These are phyloP conservation scores for Boletus rubroflammeus DNA, from an alignment of 768 basidiomycete species.

Conservation along the genomic window DNA sequence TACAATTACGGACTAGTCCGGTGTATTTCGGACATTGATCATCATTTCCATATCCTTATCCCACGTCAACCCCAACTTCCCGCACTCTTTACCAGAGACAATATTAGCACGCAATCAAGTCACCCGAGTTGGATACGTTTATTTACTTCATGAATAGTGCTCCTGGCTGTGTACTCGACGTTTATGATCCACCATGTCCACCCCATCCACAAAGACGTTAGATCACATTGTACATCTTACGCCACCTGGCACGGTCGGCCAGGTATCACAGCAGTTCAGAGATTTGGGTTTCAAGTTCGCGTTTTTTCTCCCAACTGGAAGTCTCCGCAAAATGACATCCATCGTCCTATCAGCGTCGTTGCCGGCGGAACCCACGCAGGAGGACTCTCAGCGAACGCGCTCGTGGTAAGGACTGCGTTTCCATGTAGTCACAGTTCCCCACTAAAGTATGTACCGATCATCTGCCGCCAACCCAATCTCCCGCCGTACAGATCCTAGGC, in stretches of 20 bases:
- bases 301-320: not conserved
- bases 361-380: conserved; percentile 63
- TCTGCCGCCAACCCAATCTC: not conserved
- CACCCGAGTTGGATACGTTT: not conserved
- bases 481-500: conserved; percentile 12
- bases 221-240: conserved; percentile 76
- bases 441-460: not conserved
- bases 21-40: not conserved
- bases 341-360: conserved; percentile 46
- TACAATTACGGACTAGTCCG: not conserved
- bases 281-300: conserved; percentile 65
- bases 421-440: not conserved
- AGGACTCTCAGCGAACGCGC: conserved; percentile 61
- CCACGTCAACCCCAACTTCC: not conserved
- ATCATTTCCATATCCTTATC: not conserved
- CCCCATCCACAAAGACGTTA: conserved; percentile 40
- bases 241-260: conserved; percentile 53
- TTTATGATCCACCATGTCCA: conserved; percentile 16
- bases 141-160: not conserved
- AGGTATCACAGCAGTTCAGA: conserved; percentile 49
- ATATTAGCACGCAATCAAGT: not conserved
- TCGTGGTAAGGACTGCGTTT: conserved; percentile 45
- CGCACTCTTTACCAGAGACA: not conserved
- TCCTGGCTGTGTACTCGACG: too few relatives aligned
- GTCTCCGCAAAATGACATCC: not conserved